Evolutionary conservation across 2,329 filamentous ascomycete genomes (phyloP).

Genomic region (Exophiala bonariae): DNA sequence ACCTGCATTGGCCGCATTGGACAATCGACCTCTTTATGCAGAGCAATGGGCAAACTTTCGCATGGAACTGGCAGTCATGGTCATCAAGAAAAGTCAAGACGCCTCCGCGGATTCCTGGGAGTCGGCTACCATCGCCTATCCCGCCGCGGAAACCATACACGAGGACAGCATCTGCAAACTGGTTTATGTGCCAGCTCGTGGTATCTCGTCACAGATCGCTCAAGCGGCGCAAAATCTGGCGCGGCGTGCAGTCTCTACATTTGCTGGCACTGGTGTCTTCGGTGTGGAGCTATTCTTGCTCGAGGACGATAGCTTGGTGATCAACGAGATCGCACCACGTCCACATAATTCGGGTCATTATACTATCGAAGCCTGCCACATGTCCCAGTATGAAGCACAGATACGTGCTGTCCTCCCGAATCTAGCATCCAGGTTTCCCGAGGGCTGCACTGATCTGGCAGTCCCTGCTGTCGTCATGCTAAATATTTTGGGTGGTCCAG

Average conservation of each 20-base stretch:
- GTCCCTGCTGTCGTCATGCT: conserved; percentile 53
- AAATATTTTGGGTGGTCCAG: conserved; percentile 57
- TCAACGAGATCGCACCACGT: conserved; percentile 85
- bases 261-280: conserved; percentile 89
- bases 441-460: conserved; percentile 45
- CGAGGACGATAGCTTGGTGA: conserved; percentile 67
- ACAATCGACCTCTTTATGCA: conserved; percentile 73
- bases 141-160: conserved; percentile 90
- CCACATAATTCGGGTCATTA: conserved; percentile 93
- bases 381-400: conserved; percentile 92
- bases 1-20: conserved; percentile 68
- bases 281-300: conserved; percentile 95
- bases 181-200: conserved; percentile 80
- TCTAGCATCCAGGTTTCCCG: conserved; percentile 60
- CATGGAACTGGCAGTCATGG: conserved; percentile 90
- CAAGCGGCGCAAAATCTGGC: conserved; percentile 73
- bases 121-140: conserved; percentile 64
- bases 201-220: conserved; percentile 61
- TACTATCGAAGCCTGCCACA: conserved; percentile 85
- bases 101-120: conserved; percentile 48
- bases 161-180: conserved; percentile 95
- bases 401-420: conserved; percentile 71
- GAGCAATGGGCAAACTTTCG: conserved; percentile 87
- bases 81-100: conserved; percentile 78
- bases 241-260: conserved; percentile 72